phyloP scores from a whole-genome alignment of 345 rosid species.

The Boechera divaricarpa region DNA sequence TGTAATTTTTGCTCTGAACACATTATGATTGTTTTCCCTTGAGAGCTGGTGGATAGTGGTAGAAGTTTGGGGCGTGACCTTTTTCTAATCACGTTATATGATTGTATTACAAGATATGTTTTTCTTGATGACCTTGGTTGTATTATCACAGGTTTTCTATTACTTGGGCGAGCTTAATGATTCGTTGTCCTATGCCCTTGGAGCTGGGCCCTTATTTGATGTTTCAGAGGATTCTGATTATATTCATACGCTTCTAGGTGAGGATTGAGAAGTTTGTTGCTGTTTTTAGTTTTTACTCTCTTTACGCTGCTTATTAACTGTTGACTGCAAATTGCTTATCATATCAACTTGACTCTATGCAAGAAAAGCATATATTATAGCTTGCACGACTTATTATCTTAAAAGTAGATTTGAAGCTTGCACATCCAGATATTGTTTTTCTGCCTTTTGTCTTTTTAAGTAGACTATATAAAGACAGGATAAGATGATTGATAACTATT shows the following conservation, averaged over 20 bases:
- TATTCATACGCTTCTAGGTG: conserved; percentile 92
- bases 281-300: conserved; percentile 10
- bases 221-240: conserved; percentile 97
- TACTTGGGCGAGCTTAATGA: conserved; percentile 96
- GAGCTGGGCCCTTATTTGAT: conserved; percentile 91
- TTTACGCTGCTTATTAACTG: not conserved
- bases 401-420: conserved; percentile 1
- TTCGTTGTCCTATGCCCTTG: conserved; percentile 98
- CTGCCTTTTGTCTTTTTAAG: not conserved
- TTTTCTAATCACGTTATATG: not conserved
- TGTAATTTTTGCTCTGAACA: not conserved
- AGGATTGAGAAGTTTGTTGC: conserved; percentile 36
- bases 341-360: not conserved
- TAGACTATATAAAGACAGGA: not conserved
- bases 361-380: not conserved
- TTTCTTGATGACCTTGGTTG: conserved; percentile 6
- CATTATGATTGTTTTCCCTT: not conserved
- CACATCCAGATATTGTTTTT: conserved; percentile 1
- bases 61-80: not conserved
- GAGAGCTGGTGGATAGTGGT: conserved; percentile 28
- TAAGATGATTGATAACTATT: conserved; percentile 11
- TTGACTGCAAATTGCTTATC: conserved; percentile 14
- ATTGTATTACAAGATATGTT: not conserved
- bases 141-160: conserved; percentile 75
- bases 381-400: not conserved